Evolutionary conservation across 306 rosid species (phyloP).

Genomic region (Inga laurina): DNA sequence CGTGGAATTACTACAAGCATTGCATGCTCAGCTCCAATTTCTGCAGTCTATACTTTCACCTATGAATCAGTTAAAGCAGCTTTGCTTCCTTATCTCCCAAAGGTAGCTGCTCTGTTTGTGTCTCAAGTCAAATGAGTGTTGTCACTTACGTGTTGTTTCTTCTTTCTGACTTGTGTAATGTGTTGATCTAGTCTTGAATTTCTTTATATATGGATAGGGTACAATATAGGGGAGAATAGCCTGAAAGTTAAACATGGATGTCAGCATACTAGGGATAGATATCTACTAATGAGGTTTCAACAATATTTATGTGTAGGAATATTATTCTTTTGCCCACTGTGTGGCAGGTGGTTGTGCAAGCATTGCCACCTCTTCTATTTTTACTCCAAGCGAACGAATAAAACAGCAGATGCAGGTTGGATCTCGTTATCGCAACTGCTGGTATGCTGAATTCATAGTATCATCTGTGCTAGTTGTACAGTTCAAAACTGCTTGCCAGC

Average conservation of each 20-base stretch:
- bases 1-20: constrained; percentile 88
- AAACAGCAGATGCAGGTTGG: constrained; percentile 99
- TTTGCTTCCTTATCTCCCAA: constrained; percentile 80
- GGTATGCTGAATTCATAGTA: constrained; percentile 56
- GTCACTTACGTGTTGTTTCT: constrained; percentile 13
- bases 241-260: constrained; percentile 17
- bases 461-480: constrained; percentile 23
- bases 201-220: constrained; percentile 7
- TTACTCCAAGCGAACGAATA: constrained; percentile 94
- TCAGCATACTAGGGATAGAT: constrained; percentile 12
- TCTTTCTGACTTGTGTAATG: background rate
- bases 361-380: constrained; percentile 90
- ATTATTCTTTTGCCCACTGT: constrained; percentile 79
- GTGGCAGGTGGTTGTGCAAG: constrained; percentile 95
- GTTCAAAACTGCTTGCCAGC: constrained; percentile 22
- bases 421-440: constrained; percentile 80
- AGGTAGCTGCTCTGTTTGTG: constrained; percentile 49
- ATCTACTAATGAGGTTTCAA: constrained; percentile 29
- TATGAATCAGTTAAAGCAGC: constrained; percentile 90
- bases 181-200: constrained; percentile 23
- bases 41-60: constrained; percentile 89
- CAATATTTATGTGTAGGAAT: constrained; percentile 62
- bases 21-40: constrained; percentile 91
- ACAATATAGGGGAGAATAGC: constrained; percentile 22
- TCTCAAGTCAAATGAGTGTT: constrained; percentile 24